phyloP scores from a whole-genome alignment of 495 filamentous ascomycete species.

The Aspergillus sclerotioniger region DNA sequence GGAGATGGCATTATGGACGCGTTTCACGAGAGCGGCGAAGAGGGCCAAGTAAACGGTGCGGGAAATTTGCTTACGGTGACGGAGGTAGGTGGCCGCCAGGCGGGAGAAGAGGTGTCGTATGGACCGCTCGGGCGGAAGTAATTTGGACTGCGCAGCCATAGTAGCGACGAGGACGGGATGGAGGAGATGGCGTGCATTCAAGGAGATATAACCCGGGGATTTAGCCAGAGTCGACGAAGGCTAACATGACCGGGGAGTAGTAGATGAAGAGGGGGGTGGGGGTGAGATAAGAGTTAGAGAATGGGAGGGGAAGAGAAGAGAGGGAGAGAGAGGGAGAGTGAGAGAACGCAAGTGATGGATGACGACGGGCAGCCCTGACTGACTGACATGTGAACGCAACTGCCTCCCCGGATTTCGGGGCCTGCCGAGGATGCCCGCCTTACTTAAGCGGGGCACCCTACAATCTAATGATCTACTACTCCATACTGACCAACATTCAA shows the following conservation, averaged over 20 bases:
- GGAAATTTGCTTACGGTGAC: conserved; percentile 84
- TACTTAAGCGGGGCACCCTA: background rate
- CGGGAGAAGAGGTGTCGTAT: conserved; percentile 71
- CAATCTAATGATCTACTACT: no score
- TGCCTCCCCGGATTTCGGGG: conserved; percentile 9
- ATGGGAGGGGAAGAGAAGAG: background rate
- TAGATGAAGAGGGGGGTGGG: background rate
- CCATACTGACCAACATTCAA: background rate
- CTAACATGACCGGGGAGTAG: conserved; percentile 29
- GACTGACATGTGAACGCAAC: conserved; percentile 19
- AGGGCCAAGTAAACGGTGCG: conserved; percentile 90
- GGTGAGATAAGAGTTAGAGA: background rate
- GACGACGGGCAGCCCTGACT: no score
- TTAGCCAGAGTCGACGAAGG: conserved; percentile 3
- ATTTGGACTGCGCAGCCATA: conserved; percentile 84
- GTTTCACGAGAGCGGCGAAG: conserved; percentile 81
- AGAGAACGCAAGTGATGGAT: conserved; percentile 6
- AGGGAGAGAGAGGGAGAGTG: background rate
- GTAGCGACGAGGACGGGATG: conserved; percentile 12
- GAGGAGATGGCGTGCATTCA: conserved; percentile 16
- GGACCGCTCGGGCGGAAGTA: conserved; percentile 65
- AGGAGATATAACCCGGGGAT: conserved; percentile 26
- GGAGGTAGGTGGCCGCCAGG: conserved; percentile 73
- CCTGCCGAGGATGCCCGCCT: conserved; percentile 4
- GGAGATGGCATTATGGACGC: conserved; percentile 84